phyloP scores from a whole-genome alignment of 495 filamentous ascomycete genomes.

The Pyrenula aspistea region DNA sequence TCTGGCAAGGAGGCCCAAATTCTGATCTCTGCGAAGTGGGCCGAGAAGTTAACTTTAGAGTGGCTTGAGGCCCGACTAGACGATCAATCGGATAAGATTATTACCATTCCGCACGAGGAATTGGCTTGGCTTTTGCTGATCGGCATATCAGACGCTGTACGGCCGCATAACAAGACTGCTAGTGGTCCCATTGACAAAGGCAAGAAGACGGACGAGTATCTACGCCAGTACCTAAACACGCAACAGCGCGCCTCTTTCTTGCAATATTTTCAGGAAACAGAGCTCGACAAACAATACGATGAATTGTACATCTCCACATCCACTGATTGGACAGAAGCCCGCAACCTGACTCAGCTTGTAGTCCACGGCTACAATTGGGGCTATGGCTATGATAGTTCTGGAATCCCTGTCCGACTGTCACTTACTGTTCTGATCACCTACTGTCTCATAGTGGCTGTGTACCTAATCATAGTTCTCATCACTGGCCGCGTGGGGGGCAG shows the following conservation, averaged over 20 bases:
- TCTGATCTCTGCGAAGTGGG: background rate
- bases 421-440: background rate
- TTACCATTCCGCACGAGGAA: background rate
- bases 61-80: background rate
- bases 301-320: background rate
- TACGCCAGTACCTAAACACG: background rate
- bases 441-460: background rate
- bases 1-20: background rate
- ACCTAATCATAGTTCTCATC: background rate
- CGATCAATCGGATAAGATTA: background rate
- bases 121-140: background rate
- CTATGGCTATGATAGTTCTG: background rate
- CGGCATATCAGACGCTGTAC: background rate
- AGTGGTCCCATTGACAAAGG: background rate
- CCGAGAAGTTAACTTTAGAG: background rate
- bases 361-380: background rate
- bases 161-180: background rate
- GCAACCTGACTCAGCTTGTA: background rate
- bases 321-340: background rate
- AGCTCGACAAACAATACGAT: background rate
- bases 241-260: background rate
- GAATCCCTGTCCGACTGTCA: background rate
- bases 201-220: background rate
- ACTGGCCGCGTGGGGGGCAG: background rate
- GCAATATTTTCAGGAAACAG: background rate